A percentile compares a stretch with the other conserved stretches of the same genome.
Evolutionary conservation across 2,329 filamentous ascomycete genomes (phyloP).

Genomic region (Pestalotiopsis fici): DNA sequence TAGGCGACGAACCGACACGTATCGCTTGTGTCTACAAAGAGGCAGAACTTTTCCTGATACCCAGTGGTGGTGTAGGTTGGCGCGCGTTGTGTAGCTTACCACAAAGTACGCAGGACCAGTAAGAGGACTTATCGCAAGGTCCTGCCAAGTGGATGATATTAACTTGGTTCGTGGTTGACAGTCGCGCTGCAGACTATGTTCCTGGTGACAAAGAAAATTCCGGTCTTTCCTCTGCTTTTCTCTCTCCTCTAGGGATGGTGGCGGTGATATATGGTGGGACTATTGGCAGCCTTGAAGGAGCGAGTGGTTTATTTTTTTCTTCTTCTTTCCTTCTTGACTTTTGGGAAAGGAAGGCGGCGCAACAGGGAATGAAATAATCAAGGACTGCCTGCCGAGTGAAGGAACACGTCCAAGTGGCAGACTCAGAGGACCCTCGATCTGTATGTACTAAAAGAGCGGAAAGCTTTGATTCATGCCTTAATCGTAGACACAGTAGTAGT

Average conservation of each 20-base stretch:
- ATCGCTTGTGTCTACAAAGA: background rate
- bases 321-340: slow-evolving; percentile 11
- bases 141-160: slow-evolving; percentile 14
- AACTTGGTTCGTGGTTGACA: slow-evolving; percentile 17
- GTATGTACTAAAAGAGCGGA: slow-evolving; percentile 26
- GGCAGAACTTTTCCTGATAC: background rate
- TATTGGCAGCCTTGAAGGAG: slow-evolving; percentile 17
- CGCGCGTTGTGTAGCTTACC: slow-evolving; percentile 12
- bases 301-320: slow-evolving; percentile 10
- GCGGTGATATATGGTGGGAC: slow-evolving; percentile 18
- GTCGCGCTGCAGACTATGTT: slow-evolving; percentile 17
- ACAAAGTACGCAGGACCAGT: slow-evolving; percentile 15
- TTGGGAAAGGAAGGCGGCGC: slow-evolving; percentile 15
- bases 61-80: background rate
- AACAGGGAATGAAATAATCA: slow-evolving; percentile 17
- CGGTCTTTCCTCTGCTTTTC: background rate
- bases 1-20: background rate
- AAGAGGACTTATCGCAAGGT: slow-evolving; percentile 17
- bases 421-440: slow-evolving; percentile 20
- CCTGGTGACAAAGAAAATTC: slow-evolving; percentile 9
- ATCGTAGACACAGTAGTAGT: slow-evolving; percentile 16
- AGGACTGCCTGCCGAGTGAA: slow-evolving; percentile 20
- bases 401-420: slow-evolving; percentile 19
- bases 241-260: background rate
- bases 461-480: slow-evolving; percentile 22